Evolutionary conservation across 2,329 filamentous ascomycete species (phyloP).

Genomic region (Aspergillus caelatus): DNA sequence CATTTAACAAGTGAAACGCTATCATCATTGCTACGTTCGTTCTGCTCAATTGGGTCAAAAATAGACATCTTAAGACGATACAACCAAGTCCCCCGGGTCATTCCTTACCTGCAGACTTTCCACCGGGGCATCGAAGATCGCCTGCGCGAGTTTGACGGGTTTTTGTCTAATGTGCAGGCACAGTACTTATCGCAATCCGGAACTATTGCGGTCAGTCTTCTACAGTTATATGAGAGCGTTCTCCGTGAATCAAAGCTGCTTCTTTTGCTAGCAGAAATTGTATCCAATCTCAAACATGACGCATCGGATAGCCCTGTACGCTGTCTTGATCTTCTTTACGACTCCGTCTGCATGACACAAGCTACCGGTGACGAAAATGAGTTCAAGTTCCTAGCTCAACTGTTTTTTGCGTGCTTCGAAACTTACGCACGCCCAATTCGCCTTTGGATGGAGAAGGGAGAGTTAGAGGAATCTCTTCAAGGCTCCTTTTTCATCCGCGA

Average conservation of each 20-base stretch:
- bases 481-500: conserved; percentile 76
- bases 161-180: conserved; percentile 63
- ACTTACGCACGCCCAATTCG: conserved; percentile 80
- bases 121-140: conserved; percentile 63
- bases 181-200: conserved; percentile 58
- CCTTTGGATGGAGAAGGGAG: conserved; percentile 81
- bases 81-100: conserved; percentile 47
- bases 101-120: conserved; percentile 71
- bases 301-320: conserved; percentile 60
- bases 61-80: conserved; percentile 55
- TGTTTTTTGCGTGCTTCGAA: conserved; percentile 81
- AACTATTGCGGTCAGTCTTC: conserved; percentile 67
- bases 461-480: conserved; percentile 62
- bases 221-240: conserved; percentile 63
- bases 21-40: conserved; percentile 40
- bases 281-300: conserved; percentile 58
- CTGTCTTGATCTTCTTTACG: conserved; percentile 78
- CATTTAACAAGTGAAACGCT: conserved; percentile 38
- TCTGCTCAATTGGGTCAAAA: conserved; percentile 52
- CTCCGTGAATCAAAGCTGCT: conserved; percentile 58
- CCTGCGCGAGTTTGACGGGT: conserved; percentile 60
- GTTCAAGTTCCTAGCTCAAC: conserved; percentile 65
- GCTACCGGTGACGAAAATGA: conserved; percentile 64
- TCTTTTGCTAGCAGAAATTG: conserved; percentile 62
- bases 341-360: conserved; percentile 70